Base-by-base conservation (phyloP, 495 filamentous ascomycete genomes). In the Parathielavia appendiculata region DNA sequence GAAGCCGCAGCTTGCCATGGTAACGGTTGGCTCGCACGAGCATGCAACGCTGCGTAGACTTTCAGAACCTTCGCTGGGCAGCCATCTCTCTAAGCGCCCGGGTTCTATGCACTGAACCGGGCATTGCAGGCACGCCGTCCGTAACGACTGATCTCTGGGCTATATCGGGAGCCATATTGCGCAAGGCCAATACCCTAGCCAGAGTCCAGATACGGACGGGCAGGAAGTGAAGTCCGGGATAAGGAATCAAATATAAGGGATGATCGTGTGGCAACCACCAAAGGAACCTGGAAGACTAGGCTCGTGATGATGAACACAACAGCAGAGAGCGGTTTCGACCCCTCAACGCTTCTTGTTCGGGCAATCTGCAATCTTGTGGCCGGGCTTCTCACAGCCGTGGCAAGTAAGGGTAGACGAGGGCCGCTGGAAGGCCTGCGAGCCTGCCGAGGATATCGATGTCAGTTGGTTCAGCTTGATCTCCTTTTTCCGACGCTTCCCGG, bases 401-500 rank as follows among this genome's bases (percentile, higher is more conserved):
- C 65, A 68, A 17, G 62, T 11, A 39, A 68, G 36, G n/a, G n/a
- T 34, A 8, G 61, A 9, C 0, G 60, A 45, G 7, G 57, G 57
- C 35, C 54, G 57, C 43, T 61, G 64, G 32, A 54, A 55, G 12
- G 51, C 36, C 44, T 59, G 55, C 17, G 54, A 50, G 41, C 71
- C 71, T 23, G 66, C 71, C 26, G 60, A 67, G 35, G 81, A 82
- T 39, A 86, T 74, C 14, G 79, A 74, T 23, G 67, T 79, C 47
- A 80, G 65, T 17, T 68, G 68, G 56, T 83, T 82, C 54, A 86
- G 66, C 49, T 82, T 84, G 44, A 85, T 68, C 48, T 84, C 80
- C 65, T 83, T 81, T 62, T 77, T 80, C 65, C 78, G 76, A 5
- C 81, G 70, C 58, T 77, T 73, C 34, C 76, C 76, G 14, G 79